phyloP scores from a whole-genome alignment of 2,329 filamentous ascomycete genomes.

The Pestalotiopsis sp. region DNA sequence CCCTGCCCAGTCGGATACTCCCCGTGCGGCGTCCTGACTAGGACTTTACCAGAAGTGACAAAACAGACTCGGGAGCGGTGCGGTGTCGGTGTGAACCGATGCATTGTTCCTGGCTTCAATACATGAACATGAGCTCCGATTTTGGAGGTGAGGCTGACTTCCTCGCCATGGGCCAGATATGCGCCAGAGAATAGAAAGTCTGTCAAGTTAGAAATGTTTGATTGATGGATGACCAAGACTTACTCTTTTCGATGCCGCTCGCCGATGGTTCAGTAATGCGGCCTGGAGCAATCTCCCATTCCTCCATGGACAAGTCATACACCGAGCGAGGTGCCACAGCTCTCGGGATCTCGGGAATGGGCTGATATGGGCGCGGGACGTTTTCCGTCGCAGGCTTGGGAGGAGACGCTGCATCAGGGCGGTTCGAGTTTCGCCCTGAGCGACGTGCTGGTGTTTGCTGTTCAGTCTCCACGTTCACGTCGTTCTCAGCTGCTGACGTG shows the following conservation, averaged over 20 bases:
- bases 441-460: neutral
- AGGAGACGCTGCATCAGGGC: neutral
- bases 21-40: slow-evolving; percentile 37
- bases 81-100: slow-evolving; percentile 31
- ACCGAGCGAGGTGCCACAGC: neutral
- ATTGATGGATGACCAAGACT: neutral
- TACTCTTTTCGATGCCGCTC: slow-evolving; percentile 37
- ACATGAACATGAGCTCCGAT: slow-evolving; percentile 42
- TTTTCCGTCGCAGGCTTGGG: neutral
- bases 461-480: neutral
- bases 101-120: slow-evolving; percentile 40
- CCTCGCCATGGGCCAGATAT: slow-evolving; percentile 39
- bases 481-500: neutral
- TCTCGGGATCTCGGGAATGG: neutral
- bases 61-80: slow-evolving; percentile 41
- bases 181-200: slow-evolving; percentile 47
- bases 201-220: slow-evolving; percentile 22
- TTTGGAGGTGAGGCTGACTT: slow-evolving; percentile 38
- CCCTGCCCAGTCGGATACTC: slow-evolving; percentile 44
- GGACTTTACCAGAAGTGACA: slow-evolving; percentile 43
- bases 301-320: slow-evolving; percentile 34
- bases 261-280: slow-evolving; percentile 33
- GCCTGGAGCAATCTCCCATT: slow-evolving; percentile 49
- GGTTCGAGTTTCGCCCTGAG: neutral
- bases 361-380: neutral